Evolutionary conservation across 169 alveolate species (phyloP).

Genomic region (Condylostoma magnum): DNA sequence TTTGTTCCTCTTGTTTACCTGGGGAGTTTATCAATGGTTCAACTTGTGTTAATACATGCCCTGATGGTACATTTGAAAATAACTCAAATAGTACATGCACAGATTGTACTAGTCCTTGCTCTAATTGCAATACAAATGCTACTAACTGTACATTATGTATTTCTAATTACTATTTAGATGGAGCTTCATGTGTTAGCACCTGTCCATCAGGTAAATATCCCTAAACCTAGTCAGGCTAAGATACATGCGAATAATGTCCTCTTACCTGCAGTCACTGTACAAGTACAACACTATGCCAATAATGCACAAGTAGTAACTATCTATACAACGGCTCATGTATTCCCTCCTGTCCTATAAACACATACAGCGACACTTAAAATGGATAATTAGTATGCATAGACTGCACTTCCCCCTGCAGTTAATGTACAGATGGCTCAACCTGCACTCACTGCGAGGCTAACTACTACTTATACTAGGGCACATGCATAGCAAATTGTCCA

Average conservation of each 20-base stretch:
- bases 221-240: not conserved
- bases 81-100: slow-evolving; percentile 5
- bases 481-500: slow-evolving; percentile 4
- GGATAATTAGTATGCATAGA: not conserved
- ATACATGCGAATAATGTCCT: not conserved
- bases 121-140: not conserved
- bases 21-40: no score
- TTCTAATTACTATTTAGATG: not conserved
- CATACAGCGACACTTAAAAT: not conserved
- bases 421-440: not conserved
- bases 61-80: no score
- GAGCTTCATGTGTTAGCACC: not conserved
- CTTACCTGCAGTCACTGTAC: not conserved
- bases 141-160: slow-evolving; percentile 7
- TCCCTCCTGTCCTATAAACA: not conserved
- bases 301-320: not conserved
- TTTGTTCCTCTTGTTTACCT: no score
- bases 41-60: no score
- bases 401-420: not conserved
- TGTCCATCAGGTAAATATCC: not conserved
- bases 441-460: not conserved
- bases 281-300: no score
- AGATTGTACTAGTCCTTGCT: slow-evolving; percentile 3
- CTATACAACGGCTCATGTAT: not conserved
- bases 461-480: not conserved